phyloP scores from a whole-genome alignment of 768 basidiomycete species.

The Mrakia blollopis region DNA sequence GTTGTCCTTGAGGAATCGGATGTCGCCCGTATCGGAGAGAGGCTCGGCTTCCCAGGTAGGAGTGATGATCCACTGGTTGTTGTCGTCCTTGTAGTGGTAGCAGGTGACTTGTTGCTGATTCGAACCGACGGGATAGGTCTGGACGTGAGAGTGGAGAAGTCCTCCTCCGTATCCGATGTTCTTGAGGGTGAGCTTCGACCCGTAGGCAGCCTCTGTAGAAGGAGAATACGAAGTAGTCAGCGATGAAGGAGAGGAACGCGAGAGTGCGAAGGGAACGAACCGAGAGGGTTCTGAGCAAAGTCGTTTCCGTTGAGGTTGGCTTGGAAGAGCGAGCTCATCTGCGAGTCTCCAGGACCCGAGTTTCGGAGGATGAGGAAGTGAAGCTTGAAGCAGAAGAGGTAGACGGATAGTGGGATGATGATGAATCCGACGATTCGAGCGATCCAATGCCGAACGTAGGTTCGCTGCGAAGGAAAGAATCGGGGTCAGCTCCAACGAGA shows the following conservation, averaged over 20 bases:
- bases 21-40: slow-evolving; percentile 50
- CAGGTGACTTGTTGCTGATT: slow-evolving; percentile 95
- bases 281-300: slow-evolving; percentile 82
- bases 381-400: slow-evolving; percentile 89
- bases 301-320: slow-evolving; percentile 92
- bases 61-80: slow-evolving; percentile 82
- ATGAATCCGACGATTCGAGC: slow-evolving; percentile 83
- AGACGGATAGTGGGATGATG: slow-evolving; percentile 81
- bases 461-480: slow-evolving; percentile 52
- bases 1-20: slow-evolving; percentile 68
- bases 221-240: not conserved
- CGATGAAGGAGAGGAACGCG: not conserved
- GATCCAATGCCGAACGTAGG: slow-evolving; percentile 84
- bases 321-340: slow-evolving; percentile 98
- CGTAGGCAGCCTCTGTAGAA: slow-evolving; percentile 70
- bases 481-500: not conserved
- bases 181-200: slow-evolving; percentile 86
- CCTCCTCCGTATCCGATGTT: slow-evolving; percentile 98
- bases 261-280: slow-evolving; percentile 47
- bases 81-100: slow-evolving; percentile 98
- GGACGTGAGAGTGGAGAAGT: slow-evolving; percentile 92
- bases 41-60: slow-evolving; percentile 79
- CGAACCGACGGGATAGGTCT: slow-evolving; percentile 86
- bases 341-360: slow-evolving; percentile 91
- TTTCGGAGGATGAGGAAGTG: slow-evolving; percentile 93